Base-by-base conservation (phyloP, 257 asterid genomes). In the Fraxinus cuspidata region DNA sequence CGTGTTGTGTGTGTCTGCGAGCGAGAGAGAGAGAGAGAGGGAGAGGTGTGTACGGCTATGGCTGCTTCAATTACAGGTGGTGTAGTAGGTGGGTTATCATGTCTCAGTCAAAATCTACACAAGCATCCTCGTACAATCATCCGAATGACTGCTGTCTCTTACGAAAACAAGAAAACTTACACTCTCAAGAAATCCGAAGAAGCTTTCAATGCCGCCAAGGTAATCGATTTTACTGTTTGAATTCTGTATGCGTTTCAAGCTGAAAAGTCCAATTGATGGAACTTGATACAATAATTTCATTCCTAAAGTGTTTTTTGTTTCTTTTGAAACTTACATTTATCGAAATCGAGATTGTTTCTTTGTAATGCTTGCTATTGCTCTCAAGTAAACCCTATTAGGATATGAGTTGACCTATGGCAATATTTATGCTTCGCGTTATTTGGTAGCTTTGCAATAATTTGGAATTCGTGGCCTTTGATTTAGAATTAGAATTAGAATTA, bases 161-260 rank as follows among this genome's bases (percentile, higher is more conserved):
- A 83, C 73, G 97, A 92, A 82, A 88, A 91, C 92, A 87, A 90
- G 87, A 90, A 90, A 74, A 76, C 95, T 29, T 96, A 79, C 87
- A 92, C 97, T 29, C 89, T 96, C 63, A 80, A 87, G 67, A 96
- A 96, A 65, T 96, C 99, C 29, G 97, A 96, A 83, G 97, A 93
- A 83, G 99, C 99, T 80, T 96, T 96, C 85, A 87, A 67, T 70
- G 89, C 90, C 79, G 99, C 99, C 78, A 96, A 96, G 98, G 99
- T 95, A 51, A 34, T 15, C 18, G 65, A 28, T 28, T 7, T 11
- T 42, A 11, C 13, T 18, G 7, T 70, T 47, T 42, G 49, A 7
- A 51, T 67, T 27, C 16, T 32, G 21, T 19, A 38, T 68, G 3
- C 18, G 3, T 11, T 9, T 15, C 60, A 19, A 7, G 60, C 60